Conservation (phyloP, 1,284 basidiomycete genomes). For the Lentinus polychrous region DNA sequence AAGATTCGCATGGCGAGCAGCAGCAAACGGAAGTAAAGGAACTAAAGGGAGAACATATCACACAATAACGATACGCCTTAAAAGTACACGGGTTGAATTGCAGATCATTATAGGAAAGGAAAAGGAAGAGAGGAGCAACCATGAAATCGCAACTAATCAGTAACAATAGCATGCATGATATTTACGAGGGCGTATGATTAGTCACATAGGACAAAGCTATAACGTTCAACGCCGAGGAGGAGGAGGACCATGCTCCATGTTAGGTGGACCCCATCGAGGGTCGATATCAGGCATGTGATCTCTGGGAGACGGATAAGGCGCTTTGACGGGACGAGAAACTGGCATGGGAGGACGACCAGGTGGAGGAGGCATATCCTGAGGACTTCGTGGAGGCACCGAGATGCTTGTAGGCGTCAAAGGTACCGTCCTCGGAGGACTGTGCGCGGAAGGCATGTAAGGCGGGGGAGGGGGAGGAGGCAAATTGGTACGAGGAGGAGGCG, state of each 20-base stretch:
- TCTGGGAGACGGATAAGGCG: neutral
- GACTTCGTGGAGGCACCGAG: neutral
- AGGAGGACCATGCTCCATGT: neutral
- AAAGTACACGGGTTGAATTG: neutral
- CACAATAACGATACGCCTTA: neutral
- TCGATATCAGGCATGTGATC: neutral
- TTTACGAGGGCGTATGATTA: neutral
- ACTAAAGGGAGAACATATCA: neutral
- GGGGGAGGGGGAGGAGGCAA: neutral
- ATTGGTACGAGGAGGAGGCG: neutral
- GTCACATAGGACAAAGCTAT: neutral
- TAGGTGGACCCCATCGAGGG: neutral
- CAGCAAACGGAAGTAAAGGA: no score
- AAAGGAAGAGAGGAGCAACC: neutral
- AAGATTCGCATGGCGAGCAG: no score
- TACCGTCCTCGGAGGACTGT: neutral
- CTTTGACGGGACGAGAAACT: neutral
- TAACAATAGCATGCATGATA: neutral
- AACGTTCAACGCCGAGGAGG: slow-evolving; percentile 1
- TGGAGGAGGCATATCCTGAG: neutral
- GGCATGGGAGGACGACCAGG: neutral
- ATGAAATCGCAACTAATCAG: neutral
- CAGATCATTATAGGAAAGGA: neutral
- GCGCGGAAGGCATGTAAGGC: neutral
- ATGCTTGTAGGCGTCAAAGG: neutral